A percentile compares a stretch with the other conserved stretches of the same genome.
phyloP scores from a whole-genome alignment of 2,329 filamentous ascomycete genomes.

The Claviceps quebecensis region DNA sequence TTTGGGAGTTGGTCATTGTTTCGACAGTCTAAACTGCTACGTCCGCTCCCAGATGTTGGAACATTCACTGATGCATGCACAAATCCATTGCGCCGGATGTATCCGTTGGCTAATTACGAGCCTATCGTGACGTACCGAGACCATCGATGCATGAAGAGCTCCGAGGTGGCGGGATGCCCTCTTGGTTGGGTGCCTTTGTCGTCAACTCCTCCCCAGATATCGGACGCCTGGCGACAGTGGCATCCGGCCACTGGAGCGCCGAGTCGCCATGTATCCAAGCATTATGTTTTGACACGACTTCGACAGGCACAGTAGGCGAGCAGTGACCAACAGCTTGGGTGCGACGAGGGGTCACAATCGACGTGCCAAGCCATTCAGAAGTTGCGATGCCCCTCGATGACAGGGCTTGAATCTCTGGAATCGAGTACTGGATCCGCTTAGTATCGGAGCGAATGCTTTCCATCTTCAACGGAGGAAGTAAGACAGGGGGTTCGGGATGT shows the following conservation, averaged over 20 bases:
- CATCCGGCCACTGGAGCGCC: background rate
- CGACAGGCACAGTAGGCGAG: background rate
- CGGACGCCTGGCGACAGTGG: background rate
- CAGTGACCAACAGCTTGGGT: background rate
- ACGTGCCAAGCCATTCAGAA: background rate
- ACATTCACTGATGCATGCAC: background rate
- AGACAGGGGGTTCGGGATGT: background rate
- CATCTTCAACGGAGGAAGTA: background rate
- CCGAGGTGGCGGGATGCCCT: background rate
- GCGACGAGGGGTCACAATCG: background rate
- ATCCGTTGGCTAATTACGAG: background rate
- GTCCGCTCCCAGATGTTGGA: background rate
- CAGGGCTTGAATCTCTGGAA: conserved; percentile 1
- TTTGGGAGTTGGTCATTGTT: too few relatives aligned
- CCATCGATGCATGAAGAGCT: background rate
- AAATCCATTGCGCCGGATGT: background rate
- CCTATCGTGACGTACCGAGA: conserved; percentile 10
- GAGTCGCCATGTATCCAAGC: conserved; percentile 1
- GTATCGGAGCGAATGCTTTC: background rate
- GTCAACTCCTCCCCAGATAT: background rate
- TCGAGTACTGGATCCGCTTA: conserved; percentile 1
- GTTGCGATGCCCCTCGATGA: background rate
- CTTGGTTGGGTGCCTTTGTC: background rate
- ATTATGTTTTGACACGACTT: conserved; percentile 1
- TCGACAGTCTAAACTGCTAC: background rate